Conservation (phyloP, 768 basidiomycete genomes). For the Gloeostereum incarnatum region DNA sequence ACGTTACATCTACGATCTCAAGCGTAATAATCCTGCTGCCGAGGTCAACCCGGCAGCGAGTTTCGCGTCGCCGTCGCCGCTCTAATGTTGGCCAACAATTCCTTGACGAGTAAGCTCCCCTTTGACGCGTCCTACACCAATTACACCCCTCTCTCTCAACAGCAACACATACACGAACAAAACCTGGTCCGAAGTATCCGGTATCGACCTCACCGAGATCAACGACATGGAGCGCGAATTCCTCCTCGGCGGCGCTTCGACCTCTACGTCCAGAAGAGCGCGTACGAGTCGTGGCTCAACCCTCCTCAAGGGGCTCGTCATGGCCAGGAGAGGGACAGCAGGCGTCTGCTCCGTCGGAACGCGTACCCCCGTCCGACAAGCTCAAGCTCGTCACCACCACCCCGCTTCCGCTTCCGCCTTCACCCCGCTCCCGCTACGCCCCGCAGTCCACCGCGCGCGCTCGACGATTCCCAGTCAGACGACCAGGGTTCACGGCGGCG, state of each 20-base stretch:
- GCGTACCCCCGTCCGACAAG: too few relatives aligned
- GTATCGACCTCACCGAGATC: conserved; percentile 75
- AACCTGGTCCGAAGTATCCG: conserved; percentile 93
- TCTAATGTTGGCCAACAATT: conserved; percentile 98
- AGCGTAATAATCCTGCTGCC: conserved; percentile 59
- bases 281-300: conserved; percentile 82
- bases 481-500: too few relatives aligned
- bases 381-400: too few relatives aligned
- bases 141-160: conserved; percentile 12
- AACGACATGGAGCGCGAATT: conserved; percentile 94
- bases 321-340: conserved; percentile 63
- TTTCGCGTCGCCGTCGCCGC: conserved; percentile 83
- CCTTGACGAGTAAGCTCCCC: conserved; percentile 73
- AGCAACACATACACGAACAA: conserved; percentile 98
- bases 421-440: too few relatives aligned
- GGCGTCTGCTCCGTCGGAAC: too few relatives aligned
- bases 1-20: conserved; percentile 84
- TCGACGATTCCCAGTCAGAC: too few relatives aligned
- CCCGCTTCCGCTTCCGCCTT: too few relatives aligned
- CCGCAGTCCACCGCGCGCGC: too few relatives aligned
- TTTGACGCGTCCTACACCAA: too few relatives aligned
- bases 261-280: conserved; percentile 69
- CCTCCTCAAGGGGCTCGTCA: conserved; percentile 74
- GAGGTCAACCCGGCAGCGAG: conserved; percentile 75
- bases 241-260: conserved; percentile 67